Conservation (phyloP, 768 basidiomycete genomes). For the Trametes cubensis region DNA sequence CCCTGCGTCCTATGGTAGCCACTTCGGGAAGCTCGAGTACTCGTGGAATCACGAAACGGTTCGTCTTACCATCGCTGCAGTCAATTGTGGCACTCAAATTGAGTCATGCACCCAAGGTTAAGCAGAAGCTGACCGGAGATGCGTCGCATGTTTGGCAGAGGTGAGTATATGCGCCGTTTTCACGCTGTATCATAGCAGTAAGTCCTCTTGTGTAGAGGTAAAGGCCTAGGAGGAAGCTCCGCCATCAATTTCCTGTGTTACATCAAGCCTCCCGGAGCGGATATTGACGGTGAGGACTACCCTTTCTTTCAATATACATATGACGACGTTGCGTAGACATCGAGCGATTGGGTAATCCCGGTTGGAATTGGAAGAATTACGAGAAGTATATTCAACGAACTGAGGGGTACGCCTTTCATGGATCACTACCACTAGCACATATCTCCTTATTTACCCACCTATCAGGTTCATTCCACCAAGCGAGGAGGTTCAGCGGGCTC, state of each 20-base stretch:
- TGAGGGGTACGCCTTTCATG: constrained; percentile 25
- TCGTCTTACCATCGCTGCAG: background rate
- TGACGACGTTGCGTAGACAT: constrained; percentile 18
- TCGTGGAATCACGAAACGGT: constrained; percentile 28
- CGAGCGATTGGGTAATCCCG: constrained; percentile 32
- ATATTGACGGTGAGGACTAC: constrained; percentile 29
- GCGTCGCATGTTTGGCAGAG: constrained; percentile 11
- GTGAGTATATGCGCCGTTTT: constrained; percentile 7
- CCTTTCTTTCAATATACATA: background rate
- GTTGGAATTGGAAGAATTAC: constrained; percentile 32
- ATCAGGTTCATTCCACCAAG: constrained; percentile 24
- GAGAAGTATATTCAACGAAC: constrained; percentile 24
- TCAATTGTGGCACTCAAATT: background rate
- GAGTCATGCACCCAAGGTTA: background rate
- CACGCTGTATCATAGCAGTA: background rate
- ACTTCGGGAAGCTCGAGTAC: constrained; percentile 28
- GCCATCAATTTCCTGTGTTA: constrained; percentile 31
- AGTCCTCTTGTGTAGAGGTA: constrained; percentile 21
- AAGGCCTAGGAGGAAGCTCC: constrained; percentile 33
- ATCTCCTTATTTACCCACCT: background rate
- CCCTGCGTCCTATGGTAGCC: constrained; percentile 20
- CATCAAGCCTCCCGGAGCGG: constrained; percentile 27
- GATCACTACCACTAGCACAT: too few relatives aligned
- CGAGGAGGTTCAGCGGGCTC: constrained; percentile 5
- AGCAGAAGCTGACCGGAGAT: constrained; percentile 19